phyloP scores from a whole-genome alignment of 2,329 filamentous ascomycete genomes.

The Penicillium concentricum region DNA sequence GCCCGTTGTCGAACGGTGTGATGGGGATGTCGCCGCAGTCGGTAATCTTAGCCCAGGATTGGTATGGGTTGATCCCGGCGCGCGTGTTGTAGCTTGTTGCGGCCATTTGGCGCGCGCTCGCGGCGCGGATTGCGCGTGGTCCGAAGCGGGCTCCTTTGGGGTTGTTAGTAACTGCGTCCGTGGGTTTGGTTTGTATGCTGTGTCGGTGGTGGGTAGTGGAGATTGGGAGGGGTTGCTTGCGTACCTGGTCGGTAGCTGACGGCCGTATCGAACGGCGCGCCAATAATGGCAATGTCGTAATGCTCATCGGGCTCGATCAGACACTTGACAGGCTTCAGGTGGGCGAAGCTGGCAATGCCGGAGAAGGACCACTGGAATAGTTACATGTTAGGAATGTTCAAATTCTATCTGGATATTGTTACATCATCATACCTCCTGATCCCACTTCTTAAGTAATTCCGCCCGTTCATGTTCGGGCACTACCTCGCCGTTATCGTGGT shows the following conservation, averaged over 20 bases:
- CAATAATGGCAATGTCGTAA: slow-evolving; percentile 71
- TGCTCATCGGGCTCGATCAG: slow-evolving; percentile 62
- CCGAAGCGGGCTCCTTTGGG: slow-evolving; percentile 70
- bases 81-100: slow-evolving; percentile 81
- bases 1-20: slow-evolving; percentile 79
- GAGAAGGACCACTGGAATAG: slow-evolving; percentile 60
- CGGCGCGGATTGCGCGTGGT: slow-evolving; percentile 80
- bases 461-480: slow-evolving; percentile 41
- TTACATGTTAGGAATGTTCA: not conserved
- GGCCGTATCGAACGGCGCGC: slow-evolving; percentile 72
- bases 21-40: slow-evolving; percentile 92
- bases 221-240: slow-evolving; percentile 14
- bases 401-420: not conserved
- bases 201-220: not conserved
- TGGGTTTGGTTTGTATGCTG: not conserved
- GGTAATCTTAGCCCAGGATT: slow-evolving; percentile 72
- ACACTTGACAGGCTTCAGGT: slow-evolving; percentile 67
- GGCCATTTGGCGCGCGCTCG: slow-evolving; percentile 75
- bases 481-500: slow-evolving; percentile 43
- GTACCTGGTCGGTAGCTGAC: slow-evolving; percentile 67
- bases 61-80: slow-evolving; percentile 79
- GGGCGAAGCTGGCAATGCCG: slow-evolving; percentile 74
- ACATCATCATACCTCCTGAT: slow-evolving; percentile 41
- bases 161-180: not conserved
- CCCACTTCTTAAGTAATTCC: slow-evolving; percentile 49